phyloP scores from a whole-genome alignment of 2,329 filamentous ascomycete genomes.

The Aureobasidium sp. region DNA sequence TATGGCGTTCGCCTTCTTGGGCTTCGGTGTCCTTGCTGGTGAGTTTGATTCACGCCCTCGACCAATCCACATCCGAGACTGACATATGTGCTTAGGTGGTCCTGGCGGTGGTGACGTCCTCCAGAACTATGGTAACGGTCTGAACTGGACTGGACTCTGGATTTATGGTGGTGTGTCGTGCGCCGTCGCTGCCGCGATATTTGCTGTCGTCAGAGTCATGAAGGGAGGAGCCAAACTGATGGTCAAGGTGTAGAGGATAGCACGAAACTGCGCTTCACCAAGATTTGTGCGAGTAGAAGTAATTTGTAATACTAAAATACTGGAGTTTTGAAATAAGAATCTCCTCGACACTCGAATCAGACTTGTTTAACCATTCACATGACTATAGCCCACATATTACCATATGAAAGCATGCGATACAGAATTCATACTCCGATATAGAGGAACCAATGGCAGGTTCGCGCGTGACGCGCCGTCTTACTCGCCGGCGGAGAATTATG shows the following conservation, averaged over 20 bases:
- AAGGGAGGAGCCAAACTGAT: conserved; percentile 24
- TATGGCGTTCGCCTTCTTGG: conserved; percentile 31
- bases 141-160: conserved; percentile 34
- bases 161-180: conserved; percentile 27
- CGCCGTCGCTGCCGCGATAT: conserved; percentile 17
- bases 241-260: conserved; percentile 21
- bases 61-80: too few relatives aligned
- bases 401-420: too few relatives aligned
- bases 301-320: neutral
- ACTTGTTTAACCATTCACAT: too few relatives aligned
- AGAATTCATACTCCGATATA: too few relatives aligned
- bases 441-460: too few relatives aligned
- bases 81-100: conserved; percentile 16
- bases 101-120: conserved; percentile 33
- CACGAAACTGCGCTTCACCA: neutral
- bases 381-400: too few relatives aligned
- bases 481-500: too few relatives aligned
- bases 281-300: neutral
- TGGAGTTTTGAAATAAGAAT: too few relatives aligned
- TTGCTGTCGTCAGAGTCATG: conserved; percentile 24
- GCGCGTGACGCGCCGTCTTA: too few relatives aligned
- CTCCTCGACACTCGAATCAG: too few relatives aligned
- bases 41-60: neutral
- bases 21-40: conserved; percentile 30
- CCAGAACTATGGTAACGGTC: conserved; percentile 14